Evolutionary conservation across 495 filamentous ascomycete genomes (phyloP), one percentile per base, ranked within the genome.

Genomic region (Antarctomyces pellizariae): DNA sequence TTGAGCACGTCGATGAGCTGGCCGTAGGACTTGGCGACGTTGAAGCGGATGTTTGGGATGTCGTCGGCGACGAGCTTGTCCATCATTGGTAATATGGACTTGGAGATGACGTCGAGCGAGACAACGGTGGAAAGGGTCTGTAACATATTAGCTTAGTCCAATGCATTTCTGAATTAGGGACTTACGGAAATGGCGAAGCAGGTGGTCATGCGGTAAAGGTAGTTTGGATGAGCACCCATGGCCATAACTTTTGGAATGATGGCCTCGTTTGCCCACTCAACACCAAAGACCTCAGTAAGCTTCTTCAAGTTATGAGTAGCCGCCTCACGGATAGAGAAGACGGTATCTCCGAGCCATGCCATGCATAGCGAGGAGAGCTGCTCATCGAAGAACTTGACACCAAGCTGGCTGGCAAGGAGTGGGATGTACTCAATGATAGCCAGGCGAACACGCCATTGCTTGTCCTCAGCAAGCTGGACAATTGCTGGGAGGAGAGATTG

Each of bases 391-490:
- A 97, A 97, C 42, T 86, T 71, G 29, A 95, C 86, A 22, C 86
- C 86, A 9, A 97, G 62, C 45, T 97, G 86, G 39, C 78, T 82
- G 24, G 89, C 89, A 20, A 97, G 72, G 24, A 97, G 63, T 13
- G 86, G 86, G 43, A 97, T 93, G 52, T 97, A 93, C 62, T 95
- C 83, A 44, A 97, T 97, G 42, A 97, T 97, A 25, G 86, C 86
- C 28, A 97, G 61, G 28, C 86, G 75, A 33, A 97, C 86, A 42
- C 86, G 76, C 86, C 86, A 97, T 59, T 97, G 84, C 62, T 97
- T 97, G 50, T 97, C 86, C 50, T 95, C 86, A 30, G 86, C 86
- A 34, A 97, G 62, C 42, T 93, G 80, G 21, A 93, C 80, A 41
- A 97, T 97, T n/a, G 86, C 86, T 3, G 86, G 86, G 18, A 97